Conservation (phyloP, 2,329 filamentous ascomycete species). For the Monilinia aucupariae region DNA sequence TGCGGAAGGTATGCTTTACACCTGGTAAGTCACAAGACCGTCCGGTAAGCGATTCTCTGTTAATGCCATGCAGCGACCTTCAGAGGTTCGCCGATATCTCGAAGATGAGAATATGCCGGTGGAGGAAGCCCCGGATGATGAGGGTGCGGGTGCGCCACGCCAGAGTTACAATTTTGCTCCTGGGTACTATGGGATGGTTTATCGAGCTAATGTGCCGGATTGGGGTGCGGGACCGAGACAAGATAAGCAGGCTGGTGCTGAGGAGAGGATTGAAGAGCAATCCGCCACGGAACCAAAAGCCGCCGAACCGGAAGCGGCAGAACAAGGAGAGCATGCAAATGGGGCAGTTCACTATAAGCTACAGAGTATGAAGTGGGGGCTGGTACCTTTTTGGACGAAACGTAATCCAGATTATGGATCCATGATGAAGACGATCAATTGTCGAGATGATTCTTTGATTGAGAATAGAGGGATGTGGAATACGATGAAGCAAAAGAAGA, state of each 20-base stretch:
- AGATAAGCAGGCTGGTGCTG: conserved; percentile 27
- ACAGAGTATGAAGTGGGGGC: conserved; percentile 92
- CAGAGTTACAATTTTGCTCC: conserved; percentile 93
- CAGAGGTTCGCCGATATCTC: conserved; percentile 68
- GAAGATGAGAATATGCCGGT: conserved; percentile 69
- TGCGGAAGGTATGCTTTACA: conserved; percentile 35
- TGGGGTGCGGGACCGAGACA: conserved; percentile 45
- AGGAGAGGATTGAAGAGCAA: conserved; percentile 23
- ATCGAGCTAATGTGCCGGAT: conserved; percentile 67
- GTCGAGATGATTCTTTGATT: conserved; percentile 78
- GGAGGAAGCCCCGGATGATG: conserved; percentile 65
- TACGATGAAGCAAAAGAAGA: conserved; percentile 81
- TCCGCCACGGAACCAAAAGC: conserved; percentile 23
- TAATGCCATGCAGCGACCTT: conserved; percentile 56
- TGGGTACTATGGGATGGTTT: conserved; percentile 78
- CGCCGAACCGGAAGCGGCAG: neutral
- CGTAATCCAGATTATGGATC: conserved; percentile 70
- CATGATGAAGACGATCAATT: conserved; percentile 89
- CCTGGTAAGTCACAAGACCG: conserved; percentile 24
- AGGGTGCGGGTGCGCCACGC: conserved; percentile 50
- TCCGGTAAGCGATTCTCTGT: neutral
- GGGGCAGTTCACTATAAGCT: conserved; percentile 63
- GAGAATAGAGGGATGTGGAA: conserved; percentile 82
- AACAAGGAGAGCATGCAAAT: conserved; percentile 20
- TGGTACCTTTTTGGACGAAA: conserved; percentile 91